phyloP scores from a whole-genome alignment of 2,329 filamentous ascomycete species.

The Curvularia spicifera region DNA sequence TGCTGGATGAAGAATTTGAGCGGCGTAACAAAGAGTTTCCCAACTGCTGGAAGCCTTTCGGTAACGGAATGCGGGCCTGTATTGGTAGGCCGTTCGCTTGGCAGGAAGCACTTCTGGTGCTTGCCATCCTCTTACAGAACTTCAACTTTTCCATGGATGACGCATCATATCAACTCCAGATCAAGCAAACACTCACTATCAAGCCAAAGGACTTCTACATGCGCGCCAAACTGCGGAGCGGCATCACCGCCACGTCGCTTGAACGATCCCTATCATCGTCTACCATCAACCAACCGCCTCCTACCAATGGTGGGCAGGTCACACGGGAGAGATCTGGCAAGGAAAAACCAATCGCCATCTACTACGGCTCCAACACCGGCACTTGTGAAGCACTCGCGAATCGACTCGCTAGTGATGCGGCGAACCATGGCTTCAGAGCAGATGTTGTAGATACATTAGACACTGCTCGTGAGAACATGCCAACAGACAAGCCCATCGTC shows the following conservation, averaged over 20 bases:
- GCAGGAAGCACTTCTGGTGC: slow-evolving; percentile 59
- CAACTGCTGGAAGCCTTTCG: slow-evolving; percentile 61
- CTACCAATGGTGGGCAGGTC: slow-evolving; percentile 15
- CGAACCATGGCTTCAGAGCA: slow-evolving; percentile 47
- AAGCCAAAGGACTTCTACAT: slow-evolving; percentile 53
- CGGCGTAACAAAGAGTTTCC: slow-evolving; percentile 48
- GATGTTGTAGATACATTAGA: slow-evolving; percentile 47
- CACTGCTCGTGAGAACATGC: slow-evolving; percentile 41
- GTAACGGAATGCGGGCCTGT: slow-evolving; percentile 60
- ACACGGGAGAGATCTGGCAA: slow-evolving; percentile 23
- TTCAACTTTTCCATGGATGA: slow-evolving; percentile 55
- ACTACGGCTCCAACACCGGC: slow-evolving; percentile 52
- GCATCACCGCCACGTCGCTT: slow-evolving; percentile 41
- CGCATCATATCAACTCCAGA: slow-evolving; percentile 52
- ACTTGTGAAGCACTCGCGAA: slow-evolving; percentile 53
- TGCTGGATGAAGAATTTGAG: slow-evolving; percentile 54
- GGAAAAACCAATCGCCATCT: slow-evolving; percentile 45
- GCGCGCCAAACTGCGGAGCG: slow-evolving; percentile 44
- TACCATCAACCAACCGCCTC: slow-evolving; percentile 24
- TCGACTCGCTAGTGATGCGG: slow-evolving; percentile 45
- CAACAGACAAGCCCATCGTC: slow-evolving; percentile 46
- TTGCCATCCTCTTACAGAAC: slow-evolving; percentile 54
- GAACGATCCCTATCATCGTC: slow-evolving; percentile 37
- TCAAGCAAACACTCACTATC: slow-evolving; percentile 55
- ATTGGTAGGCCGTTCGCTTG: slow-evolving; percentile 63